These are phyloP conservation scores for Echites panduratus DNA, from an alignment of 257 asterid species.

Conservation along the genomic window DNA sequence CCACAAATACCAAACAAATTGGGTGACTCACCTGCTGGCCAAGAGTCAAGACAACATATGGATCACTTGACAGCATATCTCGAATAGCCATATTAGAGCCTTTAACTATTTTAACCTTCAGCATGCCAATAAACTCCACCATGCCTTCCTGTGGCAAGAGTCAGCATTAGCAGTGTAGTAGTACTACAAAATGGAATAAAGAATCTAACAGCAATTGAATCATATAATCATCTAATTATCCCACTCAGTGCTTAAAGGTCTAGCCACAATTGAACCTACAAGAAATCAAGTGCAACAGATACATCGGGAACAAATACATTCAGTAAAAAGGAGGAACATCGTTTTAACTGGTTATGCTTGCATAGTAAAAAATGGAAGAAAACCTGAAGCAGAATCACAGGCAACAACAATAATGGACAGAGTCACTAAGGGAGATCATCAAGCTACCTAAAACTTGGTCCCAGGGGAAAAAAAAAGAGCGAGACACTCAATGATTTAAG, in stretches of 20 bases:
- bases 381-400: neutral
- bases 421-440: neutral
- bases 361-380: neutral
- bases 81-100: conserved; percentile 89
- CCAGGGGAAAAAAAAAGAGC: no score
- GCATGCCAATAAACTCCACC: conserved; percentile 88
- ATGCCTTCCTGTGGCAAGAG: conserved; percentile 66
- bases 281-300: neutral
- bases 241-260: neutral
- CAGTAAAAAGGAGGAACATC: neutral
- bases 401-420: neutral
- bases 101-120: conserved; percentile 69
- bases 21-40: conserved; percentile 69
- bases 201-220: neutral
- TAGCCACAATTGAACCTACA: neutral
- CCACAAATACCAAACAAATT: conserved; percentile 8
- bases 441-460: neutral
- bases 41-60: conserved; percentile 74
- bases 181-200: neutral
- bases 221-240: neutral
- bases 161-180: conserved; percentile 15
- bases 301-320: neutral
- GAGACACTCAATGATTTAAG: neutral
- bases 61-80: conserved; percentile 94
- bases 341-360: neutral